A percentile compares a stretch with the other conserved stretches of the same genome.
Evolutionary conservation across 2,329 filamentous ascomycete species (phyloP).

Genomic region (Talaromyces sp.): DNA sequence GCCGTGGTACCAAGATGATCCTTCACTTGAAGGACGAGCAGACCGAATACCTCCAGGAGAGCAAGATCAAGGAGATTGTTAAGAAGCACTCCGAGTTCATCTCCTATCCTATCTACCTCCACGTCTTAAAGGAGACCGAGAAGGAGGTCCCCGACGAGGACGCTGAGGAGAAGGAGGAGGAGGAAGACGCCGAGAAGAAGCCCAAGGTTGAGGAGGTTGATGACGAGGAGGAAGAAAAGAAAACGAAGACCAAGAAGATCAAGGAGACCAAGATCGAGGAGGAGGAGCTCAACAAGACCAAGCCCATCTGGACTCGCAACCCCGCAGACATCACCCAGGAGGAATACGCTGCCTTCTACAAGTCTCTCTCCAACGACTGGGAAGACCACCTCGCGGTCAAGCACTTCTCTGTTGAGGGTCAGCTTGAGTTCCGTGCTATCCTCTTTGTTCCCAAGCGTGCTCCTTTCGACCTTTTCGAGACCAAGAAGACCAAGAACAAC

Average conservation of each 20-base stretch:
- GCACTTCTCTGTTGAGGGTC: constrained; percentile 99
- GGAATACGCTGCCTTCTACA: constrained; percentile 99
- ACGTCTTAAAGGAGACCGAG: constrained; percentile 99
- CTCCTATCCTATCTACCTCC: constrained; percentile 99
- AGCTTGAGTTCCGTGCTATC: constrained; percentile 99
- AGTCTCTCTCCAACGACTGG: constrained; percentile 99
- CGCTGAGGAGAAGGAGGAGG: constrained; percentile 64
- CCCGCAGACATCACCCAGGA: constrained; percentile 90
- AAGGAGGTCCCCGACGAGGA: constrained; percentile 97
- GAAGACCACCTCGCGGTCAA: constrained; percentile 99
- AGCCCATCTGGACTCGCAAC: constrained; percentile 99
- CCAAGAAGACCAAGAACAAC: constrained; percentile 99
- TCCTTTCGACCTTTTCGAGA: constrained; percentile 99
- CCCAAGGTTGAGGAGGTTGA: constrained; percentile 90
- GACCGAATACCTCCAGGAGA: constrained; percentile 95
- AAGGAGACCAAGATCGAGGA: constrained; percentile 99
- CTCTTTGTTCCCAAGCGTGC: constrained; percentile 99
- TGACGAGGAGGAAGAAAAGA: constrained; percentile 74
- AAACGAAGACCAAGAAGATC: constrained; percentile 98
- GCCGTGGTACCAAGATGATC: constrained; percentile 95
- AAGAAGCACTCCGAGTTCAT: constrained; percentile 99
- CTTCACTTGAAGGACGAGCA: constrained; percentile 99
- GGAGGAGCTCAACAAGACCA: constrained; percentile 99
- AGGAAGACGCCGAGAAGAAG: constrained; percentile 87
- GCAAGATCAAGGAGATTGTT: constrained; percentile 99